Percentiles rank a stretch among this genome's conserved stretches.
Conservation (phyloP, 495 filamentous ascomycete species). For the Penicillium coprophilum region DNA sequence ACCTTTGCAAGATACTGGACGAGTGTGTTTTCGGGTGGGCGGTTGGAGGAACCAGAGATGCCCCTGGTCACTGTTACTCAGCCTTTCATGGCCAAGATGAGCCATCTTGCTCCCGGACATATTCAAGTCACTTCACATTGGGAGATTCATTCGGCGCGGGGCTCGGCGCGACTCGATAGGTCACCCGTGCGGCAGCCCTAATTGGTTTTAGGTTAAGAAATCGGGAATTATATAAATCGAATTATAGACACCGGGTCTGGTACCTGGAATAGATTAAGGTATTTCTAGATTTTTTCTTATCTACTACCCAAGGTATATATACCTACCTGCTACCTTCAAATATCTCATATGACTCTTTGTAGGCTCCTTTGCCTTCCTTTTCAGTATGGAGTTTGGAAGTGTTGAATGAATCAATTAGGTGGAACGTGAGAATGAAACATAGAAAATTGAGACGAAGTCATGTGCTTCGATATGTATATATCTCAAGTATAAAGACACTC, state of each 20-base stretch:
- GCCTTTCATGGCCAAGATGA: conserved; percentile 23
- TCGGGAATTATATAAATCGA: neutral
- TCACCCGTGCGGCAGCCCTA: conserved; percentile 3
- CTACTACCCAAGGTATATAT: neutral
- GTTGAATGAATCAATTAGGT: neutral
- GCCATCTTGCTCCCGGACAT: conserved; percentile 23
- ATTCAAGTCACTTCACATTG: conserved; percentile 32
- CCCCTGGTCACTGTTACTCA: conserved; percentile 23
- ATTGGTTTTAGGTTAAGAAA: neutral
- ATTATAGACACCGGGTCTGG: neutral
- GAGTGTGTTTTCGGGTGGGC: conserved; percentile 8
- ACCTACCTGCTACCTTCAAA: neutral
- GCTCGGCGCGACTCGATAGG: conserved; percentile 22
- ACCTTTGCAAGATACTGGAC: conserved; percentile 14
- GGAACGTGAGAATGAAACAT: neutral
- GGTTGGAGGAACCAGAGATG: conserved; percentile 23
- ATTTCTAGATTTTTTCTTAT: neutral
- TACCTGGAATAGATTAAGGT: neutral
- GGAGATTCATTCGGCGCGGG: conserved; percentile 33
- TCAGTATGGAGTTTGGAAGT: neutral
- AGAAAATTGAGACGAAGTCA: neutral
- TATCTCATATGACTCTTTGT: neutral
- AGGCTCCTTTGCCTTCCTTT: neutral
- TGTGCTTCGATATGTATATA: neutral
- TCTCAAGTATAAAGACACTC: neutral